Conservation (phyloP, 768 basidiomycete genomes). For the Jaapia argillacea region DNA sequence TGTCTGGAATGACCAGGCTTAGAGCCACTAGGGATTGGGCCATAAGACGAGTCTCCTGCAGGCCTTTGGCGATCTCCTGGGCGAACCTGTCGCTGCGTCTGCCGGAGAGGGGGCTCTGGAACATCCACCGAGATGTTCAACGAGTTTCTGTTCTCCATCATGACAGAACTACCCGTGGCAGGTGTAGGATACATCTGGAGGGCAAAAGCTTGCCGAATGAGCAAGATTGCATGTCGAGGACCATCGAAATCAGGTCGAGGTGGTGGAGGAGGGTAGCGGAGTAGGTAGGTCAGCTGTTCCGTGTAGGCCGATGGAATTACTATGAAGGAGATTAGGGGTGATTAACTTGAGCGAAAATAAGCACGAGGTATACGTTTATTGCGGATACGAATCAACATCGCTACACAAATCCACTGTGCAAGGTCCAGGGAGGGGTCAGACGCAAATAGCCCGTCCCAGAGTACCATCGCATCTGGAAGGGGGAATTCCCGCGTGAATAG, state of each 20-base stretch:
- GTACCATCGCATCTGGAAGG: slow-evolving; percentile 65
- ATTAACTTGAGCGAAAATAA: neutral
- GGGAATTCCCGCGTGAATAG: slow-evolving; percentile 90
- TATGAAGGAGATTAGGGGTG: slow-evolving; percentile 20
- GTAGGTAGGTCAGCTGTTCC: slow-evolving; percentile 67
- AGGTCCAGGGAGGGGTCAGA: slow-evolving; percentile 72
- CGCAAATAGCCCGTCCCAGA: slow-evolving; percentile 98
- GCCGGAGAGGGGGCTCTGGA: slow-evolving; percentile 33
- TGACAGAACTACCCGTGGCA: slow-evolving; percentile 64
- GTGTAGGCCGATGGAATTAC: slow-evolving; percentile 87
- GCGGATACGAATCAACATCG: slow-evolving; percentile 91
- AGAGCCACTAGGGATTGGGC: slow-evolving; percentile 1
- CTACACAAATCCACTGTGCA: slow-evolving; percentile 81
- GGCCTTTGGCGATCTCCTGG: slow-evolving; percentile 21
- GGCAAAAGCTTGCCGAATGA: slow-evolving; percentile 77
- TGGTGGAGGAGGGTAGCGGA: slow-evolving; percentile 72
- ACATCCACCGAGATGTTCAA: slow-evolving; percentile 66
- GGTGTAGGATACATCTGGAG: slow-evolving; percentile 68
- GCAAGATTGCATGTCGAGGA: slow-evolving; percentile 51
- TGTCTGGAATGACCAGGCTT: slow-evolving; percentile 11
- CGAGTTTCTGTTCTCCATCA: slow-evolving; percentile 74
- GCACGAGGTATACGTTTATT: slow-evolving; percentile 56
- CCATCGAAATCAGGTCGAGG: slow-evolving; percentile 19
- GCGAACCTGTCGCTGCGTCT: slow-evolving; percentile 23
- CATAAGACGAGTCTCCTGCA: slow-evolving; percentile 8